These are phyloP conservation scores for Pichia sp. DNA, from an alignment of 1,139 yeast genomes.

Conservation along the genomic window DNA sequence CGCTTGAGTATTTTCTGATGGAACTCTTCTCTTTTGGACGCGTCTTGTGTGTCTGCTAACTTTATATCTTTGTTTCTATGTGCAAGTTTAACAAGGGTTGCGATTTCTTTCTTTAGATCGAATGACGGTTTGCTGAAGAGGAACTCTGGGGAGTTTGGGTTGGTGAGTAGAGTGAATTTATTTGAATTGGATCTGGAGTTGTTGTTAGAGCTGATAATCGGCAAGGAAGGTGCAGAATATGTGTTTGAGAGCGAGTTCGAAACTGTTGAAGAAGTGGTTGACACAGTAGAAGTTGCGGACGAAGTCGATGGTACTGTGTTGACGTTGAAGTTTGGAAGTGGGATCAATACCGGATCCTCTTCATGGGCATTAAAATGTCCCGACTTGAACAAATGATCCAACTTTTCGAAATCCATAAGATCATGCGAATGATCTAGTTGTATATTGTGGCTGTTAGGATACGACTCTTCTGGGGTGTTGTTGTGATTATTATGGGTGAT, in stretches of 20 bases:
- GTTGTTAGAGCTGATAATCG: too few relatives aligned
- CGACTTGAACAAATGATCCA: background rate
- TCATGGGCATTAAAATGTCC: too few relatives aligned
- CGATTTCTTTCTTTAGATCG: constrained; percentile 2
- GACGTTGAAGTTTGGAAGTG: too few relatives aligned
- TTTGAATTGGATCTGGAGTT: background rate
- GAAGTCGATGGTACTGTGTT: too few relatives aligned
- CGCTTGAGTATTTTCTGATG: constrained; percentile 1
- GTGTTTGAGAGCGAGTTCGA: too few relatives aligned
- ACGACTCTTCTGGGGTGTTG: too few relatives aligned
- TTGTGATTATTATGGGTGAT: background rate
- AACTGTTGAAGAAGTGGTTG: too few relatives aligned
- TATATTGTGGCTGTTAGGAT: too few relatives aligned
- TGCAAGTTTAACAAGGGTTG: constrained; percentile 10
- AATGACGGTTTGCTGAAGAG: constrained; percentile 4
- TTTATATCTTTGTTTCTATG: constrained; percentile 15
- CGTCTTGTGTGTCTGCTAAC: constrained; percentile 8
- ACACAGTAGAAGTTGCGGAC: too few relatives aligned
- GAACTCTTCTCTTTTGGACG: background rate
- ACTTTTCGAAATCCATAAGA: background rate
- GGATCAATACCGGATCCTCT: too few relatives aligned
- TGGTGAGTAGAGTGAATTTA: background rate
- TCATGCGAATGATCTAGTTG: background rate
- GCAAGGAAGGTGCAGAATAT: too few relatives aligned
- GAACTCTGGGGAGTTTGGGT: background rate